phyloP scores from a whole-genome alignment of 148 eudicot genomes.

The Rhododendron griersonianum region DNA sequence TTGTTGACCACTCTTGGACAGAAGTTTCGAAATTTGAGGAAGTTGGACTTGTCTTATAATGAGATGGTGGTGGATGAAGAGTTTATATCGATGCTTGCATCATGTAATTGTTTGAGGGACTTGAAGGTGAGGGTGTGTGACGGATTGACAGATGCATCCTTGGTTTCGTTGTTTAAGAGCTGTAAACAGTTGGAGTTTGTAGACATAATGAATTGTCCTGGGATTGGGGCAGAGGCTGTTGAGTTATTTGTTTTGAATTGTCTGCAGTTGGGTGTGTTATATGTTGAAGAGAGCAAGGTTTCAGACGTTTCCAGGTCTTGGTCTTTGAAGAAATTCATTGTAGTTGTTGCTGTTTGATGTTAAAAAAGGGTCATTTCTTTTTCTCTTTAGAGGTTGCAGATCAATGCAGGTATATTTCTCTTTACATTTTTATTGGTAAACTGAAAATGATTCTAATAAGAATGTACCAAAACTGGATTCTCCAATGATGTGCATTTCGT shows the following conservation, averaged over 20 bases:
- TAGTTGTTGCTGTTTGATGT: conserved; percentile 22
- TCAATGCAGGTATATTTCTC: neutral
- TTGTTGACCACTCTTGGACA: conserved; percentile 40
- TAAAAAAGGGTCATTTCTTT: neutral
- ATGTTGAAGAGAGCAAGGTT: conserved; percentile 40
- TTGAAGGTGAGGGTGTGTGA: conserved; percentile 43
- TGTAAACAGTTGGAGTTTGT: conserved; percentile 36
- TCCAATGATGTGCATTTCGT: neutral
- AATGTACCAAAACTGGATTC: neutral
- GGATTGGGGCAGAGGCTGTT: conserved; percentile 31
- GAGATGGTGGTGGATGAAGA: conserved; percentile 41
- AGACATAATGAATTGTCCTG: conserved; percentile 34
- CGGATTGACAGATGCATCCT: conserved; percentile 23
- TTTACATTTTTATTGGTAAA: neutral
- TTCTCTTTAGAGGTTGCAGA: neutral
- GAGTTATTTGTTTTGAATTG: conserved; percentile 29
- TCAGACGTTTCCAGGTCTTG: conserved; percentile 28
- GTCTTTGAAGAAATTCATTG: conserved; percentile 15
- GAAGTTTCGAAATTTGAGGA: conserved; percentile 28
- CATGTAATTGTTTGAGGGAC: conserved; percentile 26
- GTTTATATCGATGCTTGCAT: conserved; percentile 39
- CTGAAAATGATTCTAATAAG: neutral
- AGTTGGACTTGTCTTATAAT: conserved; percentile 49
- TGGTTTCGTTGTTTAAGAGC: conserved; percentile 20
- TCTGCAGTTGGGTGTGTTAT: conserved; percentile 24